phyloP scores from a whole-genome alignment of 495 filamentous ascomycete species.

The Astrothelium macrocarpum region DNA sequence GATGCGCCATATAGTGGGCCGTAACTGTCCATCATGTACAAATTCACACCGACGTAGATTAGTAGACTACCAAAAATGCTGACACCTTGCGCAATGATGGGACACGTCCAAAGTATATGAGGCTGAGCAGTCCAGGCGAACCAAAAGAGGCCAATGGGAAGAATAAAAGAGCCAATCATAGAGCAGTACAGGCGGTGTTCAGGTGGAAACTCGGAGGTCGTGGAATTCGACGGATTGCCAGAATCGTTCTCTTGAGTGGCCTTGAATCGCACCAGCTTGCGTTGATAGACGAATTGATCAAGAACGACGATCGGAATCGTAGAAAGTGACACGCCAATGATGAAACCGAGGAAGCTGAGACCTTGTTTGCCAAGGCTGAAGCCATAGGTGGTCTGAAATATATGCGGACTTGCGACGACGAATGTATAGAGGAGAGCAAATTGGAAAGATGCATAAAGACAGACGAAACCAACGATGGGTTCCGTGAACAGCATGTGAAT shows the following conservation, averaged over 20 bases:
- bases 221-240: background rate
- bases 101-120: constrained; percentile 42
- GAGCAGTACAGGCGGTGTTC: constrained; percentile 22
- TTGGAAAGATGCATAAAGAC: constrained; percentile 23
- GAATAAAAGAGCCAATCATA: constrained; percentile 19
- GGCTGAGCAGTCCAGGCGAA: constrained; percentile 40
- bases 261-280: constrained; percentile 13
- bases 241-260: constrained; percentile 7
- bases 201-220: constrained; percentile 15
- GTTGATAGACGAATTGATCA: constrained; percentile 19
- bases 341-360: constrained; percentile 25
- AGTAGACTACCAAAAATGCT: constrained; percentile 9
- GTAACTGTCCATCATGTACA: constrained; percentile 53
- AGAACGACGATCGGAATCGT: constrained; percentile 14
- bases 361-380: constrained; percentile 18
- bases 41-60: constrained; percentile 16
- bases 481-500: constrained; percentile 28
- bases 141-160: constrained; percentile 30
- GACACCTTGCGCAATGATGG: constrained; percentile 41
- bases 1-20: constrained; percentile 48
- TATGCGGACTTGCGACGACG: constrained; percentile 21
- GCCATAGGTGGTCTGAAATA: constrained; percentile 20
- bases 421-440: constrained; percentile 26
- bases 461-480: constrained; percentile 24
- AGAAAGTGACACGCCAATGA: constrained; percentile 15